Evolutionary conservation across 106 monocot species (phyloP).

Genomic region (Dendrobium chrysotoxum): DNA sequence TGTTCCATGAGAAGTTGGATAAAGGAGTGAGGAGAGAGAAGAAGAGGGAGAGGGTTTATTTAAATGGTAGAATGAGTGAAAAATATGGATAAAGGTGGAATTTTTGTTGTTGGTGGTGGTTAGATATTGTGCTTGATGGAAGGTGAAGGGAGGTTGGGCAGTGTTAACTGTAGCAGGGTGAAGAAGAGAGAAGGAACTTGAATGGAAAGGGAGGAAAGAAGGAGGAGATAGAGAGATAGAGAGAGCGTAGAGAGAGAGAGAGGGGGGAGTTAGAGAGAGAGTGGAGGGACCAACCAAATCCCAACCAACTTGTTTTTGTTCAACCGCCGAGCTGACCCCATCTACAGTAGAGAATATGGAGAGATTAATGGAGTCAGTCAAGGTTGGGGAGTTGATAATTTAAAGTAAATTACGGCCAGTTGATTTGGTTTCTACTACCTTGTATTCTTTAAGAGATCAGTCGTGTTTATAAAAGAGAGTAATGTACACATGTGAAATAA

Average conservation of each 20-base stretch:
- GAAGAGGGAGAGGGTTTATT: background rate
- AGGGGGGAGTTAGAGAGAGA: background rate
- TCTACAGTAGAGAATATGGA: background rate
- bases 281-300: constrained; percentile 1
- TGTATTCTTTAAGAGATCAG: too few species aligned
- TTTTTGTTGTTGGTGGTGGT: constrained; percentile 6
- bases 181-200: background rate
- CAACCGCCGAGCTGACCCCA: constrained; percentile 7
- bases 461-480: too few species aligned
- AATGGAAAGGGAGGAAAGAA: too few species aligned
- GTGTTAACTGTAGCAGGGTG: background rate
- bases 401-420: too few species aligned
- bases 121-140: background rate
- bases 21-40: background rate
- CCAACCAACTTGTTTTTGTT: constrained; percentile 3
- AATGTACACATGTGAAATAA: too few species aligned
- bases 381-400: too few species aligned
- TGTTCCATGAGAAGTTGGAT: background rate
- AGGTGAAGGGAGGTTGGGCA: background rate
- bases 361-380: too few species aligned
- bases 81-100: background rate
- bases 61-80: background rate
- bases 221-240: background rate
- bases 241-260: background rate
- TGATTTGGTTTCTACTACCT: too few species aligned